Evolutionary conservation across 129 eudicot genomes (phyloP).

Genomic region (Saussurea involucrata): DNA sequence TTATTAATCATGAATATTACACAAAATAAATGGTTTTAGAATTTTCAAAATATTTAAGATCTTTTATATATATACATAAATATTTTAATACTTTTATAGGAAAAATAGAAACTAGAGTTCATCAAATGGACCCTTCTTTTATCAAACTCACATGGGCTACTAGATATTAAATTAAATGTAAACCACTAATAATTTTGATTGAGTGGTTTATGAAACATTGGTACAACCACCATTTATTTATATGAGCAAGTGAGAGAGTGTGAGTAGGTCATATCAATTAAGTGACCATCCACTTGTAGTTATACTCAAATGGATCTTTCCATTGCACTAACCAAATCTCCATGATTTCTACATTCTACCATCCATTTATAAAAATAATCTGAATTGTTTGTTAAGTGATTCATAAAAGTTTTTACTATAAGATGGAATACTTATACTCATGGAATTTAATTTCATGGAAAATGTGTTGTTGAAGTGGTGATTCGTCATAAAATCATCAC

Average conservation of each 20-base stretch:
- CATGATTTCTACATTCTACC: constrained; percentile 27
- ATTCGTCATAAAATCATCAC: no score
- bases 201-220: constrained; percentile 29
- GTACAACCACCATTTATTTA: constrained; percentile 40
- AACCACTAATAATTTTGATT: constrained; percentile 19
- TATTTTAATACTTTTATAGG: background rate
- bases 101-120: background rate
- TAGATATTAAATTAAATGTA: constrained; percentile 21
- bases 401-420: background rate
- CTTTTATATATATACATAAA: no score
- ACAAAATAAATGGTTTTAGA: no score
- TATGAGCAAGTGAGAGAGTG: constrained; percentile 23
- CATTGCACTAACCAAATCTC: constrained; percentile 26
- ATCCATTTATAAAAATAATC: constrained; percentile 5
- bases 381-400: background rate
- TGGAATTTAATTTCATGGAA: no score
- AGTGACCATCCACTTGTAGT: constrained; percentile 33
- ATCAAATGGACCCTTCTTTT: constrained; percentile 29
- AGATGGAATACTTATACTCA: no score
- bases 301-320: constrained; percentile 19
- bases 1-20: no score
- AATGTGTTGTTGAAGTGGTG: no score
- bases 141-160: constrained; percentile 44
- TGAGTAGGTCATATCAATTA: constrained; percentile 35
- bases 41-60: no score